Percentiles rank a stretch among this genome's conserved stretches.
Evolutionary conservation across 2,329 filamentous ascomycete genomes (phyloP).

Genomic region (Pseudocercospora fuligena): DNA sequence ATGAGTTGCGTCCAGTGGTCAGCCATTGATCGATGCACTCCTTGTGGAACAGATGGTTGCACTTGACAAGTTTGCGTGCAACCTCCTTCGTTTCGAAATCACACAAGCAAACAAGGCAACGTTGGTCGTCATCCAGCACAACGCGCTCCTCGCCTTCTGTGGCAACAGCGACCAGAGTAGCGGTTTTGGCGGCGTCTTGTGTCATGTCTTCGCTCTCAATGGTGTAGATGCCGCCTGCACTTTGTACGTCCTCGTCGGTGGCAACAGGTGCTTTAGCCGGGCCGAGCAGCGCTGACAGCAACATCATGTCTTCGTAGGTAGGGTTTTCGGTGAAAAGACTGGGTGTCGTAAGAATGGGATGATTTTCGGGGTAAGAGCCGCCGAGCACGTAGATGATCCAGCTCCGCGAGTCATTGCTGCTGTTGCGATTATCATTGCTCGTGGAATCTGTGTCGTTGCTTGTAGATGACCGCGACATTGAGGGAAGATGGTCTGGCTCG

Average conservation of each 20-base stretch:
- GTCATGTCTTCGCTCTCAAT: constrained; percentile 45
- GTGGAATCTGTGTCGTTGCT: constrained; percentile 38
- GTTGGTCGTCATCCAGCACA: constrained; percentile 49
- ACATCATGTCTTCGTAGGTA: constrained; percentile 74
- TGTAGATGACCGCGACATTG: constrained; percentile 43
- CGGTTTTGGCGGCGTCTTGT: constrained; percentile 34
- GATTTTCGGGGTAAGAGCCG: constrained; percentile 71
- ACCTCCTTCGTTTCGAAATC: constrained; percentile 68
- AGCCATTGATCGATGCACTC: constrained; percentile 76
- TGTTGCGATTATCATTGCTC: constrained; percentile 31
- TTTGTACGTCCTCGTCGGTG: constrained; percentile 65
- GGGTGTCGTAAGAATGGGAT: constrained; percentile 71
- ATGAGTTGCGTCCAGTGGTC: constrained; percentile 69
- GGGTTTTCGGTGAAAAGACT: constrained; percentile 73
- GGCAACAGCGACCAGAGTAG: constrained; percentile 41
- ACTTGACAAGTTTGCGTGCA: constrained; percentile 64
- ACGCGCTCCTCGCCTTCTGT: constrained; percentile 37
- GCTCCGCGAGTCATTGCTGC: constrained; percentile 59
- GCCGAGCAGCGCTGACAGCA: constrained; percentile 68
- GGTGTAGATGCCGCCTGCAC: constrained; percentile 64
- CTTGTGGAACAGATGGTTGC: constrained; percentile 69
- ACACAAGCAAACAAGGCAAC: constrained; percentile 69
- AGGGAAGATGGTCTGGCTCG: constrained; percentile 59
- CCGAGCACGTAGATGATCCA: constrained; percentile 76
- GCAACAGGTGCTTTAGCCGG: constrained; percentile 72